Conservation (phyloP, 177 flowering plant species). For the Vitis hybrid region DNA sequence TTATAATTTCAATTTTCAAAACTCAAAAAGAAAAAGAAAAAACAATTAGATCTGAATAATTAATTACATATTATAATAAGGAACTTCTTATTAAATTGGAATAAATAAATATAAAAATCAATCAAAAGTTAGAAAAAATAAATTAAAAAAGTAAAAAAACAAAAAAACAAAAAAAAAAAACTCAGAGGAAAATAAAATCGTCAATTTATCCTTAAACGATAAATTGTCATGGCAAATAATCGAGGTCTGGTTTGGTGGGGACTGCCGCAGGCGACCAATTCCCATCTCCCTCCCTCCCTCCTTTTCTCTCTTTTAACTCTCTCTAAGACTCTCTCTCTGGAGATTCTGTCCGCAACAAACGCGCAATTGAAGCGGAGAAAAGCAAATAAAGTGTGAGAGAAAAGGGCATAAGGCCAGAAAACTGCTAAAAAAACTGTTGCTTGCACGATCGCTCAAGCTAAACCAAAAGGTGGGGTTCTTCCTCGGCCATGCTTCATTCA, state of each 20-base stretch:
- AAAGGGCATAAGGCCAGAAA: slow-evolving; percentile 10
- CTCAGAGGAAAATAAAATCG: too few species aligned
- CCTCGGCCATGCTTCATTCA: not conserved
- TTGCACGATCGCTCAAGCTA: slow-evolving; percentile 48
- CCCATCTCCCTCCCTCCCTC: not conserved
- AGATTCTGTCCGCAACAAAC: slow-evolving; percentile 22
- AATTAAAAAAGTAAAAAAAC: too few species aligned
- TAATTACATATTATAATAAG: too few species aligned
- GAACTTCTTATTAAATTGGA: too few species aligned
- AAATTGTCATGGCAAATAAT: too few species aligned
- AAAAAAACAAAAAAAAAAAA: too few species aligned
- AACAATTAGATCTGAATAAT: too few species aligned
- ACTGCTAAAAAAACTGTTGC: slow-evolving; percentile 22
- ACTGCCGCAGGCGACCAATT: not conserved
- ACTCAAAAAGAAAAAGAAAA: too few species aligned
- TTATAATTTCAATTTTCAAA: too few species aligned
- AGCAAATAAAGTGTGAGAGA: not conserved
- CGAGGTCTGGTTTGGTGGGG: not conserved
- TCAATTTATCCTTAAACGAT: too few species aligned
- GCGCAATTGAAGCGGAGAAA: slow-evolving; percentile 12
- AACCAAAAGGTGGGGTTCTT: not conserved
- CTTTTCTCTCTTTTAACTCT: not conserved
- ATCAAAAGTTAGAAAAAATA: too few species aligned
- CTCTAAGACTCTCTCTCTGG: not conserved
- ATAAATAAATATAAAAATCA: too few species aligned